Evolutionary conservation across 208 protist species (phyloP).

Genomic region (Acanthamoeba royreba): DNA sequence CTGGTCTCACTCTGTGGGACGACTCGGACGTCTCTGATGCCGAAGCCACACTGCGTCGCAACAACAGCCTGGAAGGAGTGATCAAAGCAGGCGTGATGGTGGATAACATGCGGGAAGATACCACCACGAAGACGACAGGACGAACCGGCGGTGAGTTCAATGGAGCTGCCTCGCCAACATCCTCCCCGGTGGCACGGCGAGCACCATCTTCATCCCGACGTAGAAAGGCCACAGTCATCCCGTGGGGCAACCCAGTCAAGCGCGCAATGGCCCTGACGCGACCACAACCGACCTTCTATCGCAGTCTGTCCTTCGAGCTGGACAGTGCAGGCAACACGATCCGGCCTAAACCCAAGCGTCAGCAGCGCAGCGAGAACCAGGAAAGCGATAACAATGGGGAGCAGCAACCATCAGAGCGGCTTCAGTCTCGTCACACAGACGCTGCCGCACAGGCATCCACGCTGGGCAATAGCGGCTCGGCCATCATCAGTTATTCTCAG

Average conservation of each 20-base stretch:
- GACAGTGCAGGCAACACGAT: conserved; percentile 8
- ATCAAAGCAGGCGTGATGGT: not conserved
- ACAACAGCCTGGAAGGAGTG: too few relatives aligned
- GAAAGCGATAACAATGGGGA: not conserved
- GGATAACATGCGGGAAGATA: not conserved
- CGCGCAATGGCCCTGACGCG: not conserved
- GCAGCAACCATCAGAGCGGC: not conserved
- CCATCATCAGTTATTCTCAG: too few relatives aligned
- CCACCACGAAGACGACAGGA: not conserved
- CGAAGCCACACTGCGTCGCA: not conserved
- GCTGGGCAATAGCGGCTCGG: too few relatives aligned
- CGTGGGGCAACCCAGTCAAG: too few relatives aligned
- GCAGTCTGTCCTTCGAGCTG: conserved; percentile 23
- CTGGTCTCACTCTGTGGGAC: not conserved
- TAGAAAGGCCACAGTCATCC: too few relatives aligned
- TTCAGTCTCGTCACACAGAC: not conserved
- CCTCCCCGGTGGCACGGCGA: not conserved
- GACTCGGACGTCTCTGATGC: not conserved
- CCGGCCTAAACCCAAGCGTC: not conserved
- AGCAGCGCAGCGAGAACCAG: not conserved
- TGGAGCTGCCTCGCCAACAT: not conserved
- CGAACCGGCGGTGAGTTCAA: not conserved
- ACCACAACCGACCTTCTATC: not conserved
- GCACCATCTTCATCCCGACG: too few relatives aligned
- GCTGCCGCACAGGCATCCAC: too few relatives aligned